phyloP scores from a whole-genome alignment of 164 flowering plant genomes.

The Echeveria elegans region DNA sequence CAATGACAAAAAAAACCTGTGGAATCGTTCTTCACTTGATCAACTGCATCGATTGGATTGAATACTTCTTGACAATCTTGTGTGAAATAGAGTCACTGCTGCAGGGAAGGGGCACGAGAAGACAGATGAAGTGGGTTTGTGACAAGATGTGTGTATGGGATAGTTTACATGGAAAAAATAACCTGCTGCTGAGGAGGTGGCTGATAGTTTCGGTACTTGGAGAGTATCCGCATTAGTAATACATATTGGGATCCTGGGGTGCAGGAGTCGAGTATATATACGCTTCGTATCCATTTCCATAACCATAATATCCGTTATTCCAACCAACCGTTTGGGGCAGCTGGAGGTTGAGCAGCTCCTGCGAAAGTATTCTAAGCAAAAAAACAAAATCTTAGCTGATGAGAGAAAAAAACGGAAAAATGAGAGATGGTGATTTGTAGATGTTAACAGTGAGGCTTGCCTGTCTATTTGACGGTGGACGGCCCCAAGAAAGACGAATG shows the following conservation, averaged over 20 bases:
- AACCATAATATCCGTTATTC: conserved; percentile 58
- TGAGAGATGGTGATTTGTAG: no score
- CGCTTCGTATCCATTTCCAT: conserved; percentile 49
- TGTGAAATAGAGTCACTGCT: not conserved
- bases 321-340: conserved; percentile 58
- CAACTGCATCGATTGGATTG: not conserved
- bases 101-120: not conserved
- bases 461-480: conserved; percentile 73
- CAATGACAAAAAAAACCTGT: no score
- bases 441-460: conserved; percentile 13
- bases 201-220: conserved; percentile 49
- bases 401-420: not conserved
- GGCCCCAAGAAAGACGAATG: conserved; percentile 84
- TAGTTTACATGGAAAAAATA: not conserved
- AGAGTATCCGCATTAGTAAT: conserved; percentile 50
- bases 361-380: conserved; percentile 6
- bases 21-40: no score
- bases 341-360: conserved; percentile 18
- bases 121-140: not conserved
- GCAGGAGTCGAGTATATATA: conserved; percentile 54
- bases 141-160: not conserved
- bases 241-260: conserved; percentile 64
- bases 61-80: not conserved
- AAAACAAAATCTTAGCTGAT: conserved; percentile 4
- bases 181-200: conserved; percentile 28